Conservation (phyloP, 768 basidiomycete species). For the Hydnomerulius pinastri region DNA sequence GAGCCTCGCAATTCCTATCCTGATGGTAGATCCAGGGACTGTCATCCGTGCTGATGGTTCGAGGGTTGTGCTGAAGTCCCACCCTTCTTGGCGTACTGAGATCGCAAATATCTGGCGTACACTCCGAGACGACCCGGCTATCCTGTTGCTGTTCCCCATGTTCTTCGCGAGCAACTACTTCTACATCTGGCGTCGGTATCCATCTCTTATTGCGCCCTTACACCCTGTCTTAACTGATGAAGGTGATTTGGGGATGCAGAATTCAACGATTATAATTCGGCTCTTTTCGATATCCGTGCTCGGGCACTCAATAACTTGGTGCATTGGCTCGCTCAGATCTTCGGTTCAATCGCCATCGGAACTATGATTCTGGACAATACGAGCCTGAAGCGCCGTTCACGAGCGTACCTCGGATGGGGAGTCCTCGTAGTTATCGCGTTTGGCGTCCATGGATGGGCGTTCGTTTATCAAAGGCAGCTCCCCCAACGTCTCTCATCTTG, state of each 20-base stretch:
- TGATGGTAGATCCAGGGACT: constrained; percentile 70
- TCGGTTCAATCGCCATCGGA: constrained; percentile 75
- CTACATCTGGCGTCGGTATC: constrained; percentile 68
- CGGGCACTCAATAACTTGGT: constrained; percentile 74
- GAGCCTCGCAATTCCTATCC: constrained; percentile 63
- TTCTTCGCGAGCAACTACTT: constrained; percentile 84
- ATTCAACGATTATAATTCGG: constrained; percentile 77
- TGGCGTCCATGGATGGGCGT: constrained; percentile 72
- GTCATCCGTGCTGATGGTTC: constrained; percentile 77
- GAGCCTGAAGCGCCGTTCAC: constrained; percentile 56
- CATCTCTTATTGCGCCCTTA: too few relatives aligned
- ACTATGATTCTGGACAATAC: constrained; percentile 59
- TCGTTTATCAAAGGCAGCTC: constrained; percentile 74
- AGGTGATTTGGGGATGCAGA: constrained; percentile 46
- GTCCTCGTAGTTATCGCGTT: constrained; percentile 64
- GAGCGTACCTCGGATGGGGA: constrained; percentile 68
- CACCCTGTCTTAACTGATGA: neutral
- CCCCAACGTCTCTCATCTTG: too few relatives aligned
- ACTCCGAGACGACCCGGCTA: constrained; percentile 65
- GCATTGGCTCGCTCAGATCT: constrained; percentile 79
- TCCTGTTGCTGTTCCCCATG: constrained; percentile 79
- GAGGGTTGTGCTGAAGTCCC: constrained; percentile 58
- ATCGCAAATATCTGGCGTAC: constrained; percentile 67
- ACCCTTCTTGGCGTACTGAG: constrained; percentile 76
- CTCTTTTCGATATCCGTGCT: constrained; percentile 73